Conservation (phyloP, 331 rosid genomes). For the Saraca asoca region DNA sequence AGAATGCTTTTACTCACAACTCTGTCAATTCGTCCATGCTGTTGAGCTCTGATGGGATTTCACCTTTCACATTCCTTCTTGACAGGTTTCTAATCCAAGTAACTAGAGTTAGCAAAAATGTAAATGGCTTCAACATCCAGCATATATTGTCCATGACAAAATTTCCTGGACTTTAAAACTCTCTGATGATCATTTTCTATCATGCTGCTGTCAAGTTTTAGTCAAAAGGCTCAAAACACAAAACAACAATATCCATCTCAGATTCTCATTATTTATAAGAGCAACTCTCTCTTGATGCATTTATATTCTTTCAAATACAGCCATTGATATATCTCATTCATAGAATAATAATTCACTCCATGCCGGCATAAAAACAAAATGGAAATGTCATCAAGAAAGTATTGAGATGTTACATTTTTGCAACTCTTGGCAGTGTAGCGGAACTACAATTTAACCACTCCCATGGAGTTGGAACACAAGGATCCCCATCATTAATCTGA, state of each 20-base stretch:
- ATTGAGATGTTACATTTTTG: constrained; percentile 60
- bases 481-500: constrained; percentile 72
- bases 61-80: constrained; percentile 62
- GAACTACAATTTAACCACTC: constrained; percentile 81
- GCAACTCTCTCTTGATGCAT: constrained; percentile 6
- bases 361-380: constrained; percentile 21
- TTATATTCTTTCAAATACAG: not conserved
- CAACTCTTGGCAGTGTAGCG: constrained; percentile 60
- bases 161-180: constrained; percentile 14
- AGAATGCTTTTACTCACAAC: constrained; percentile 62
- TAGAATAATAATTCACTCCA: constrained; percentile 27
- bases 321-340: constrained; percentile 6
- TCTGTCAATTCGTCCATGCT: constrained; percentile 72
- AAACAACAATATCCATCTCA: constrained; percentile 1
- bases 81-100: constrained; percentile 61
- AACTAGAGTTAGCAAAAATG: constrained; percentile 24
- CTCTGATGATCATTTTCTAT: constrained; percentile 1
- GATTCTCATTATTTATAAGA: not conserved
- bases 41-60: constrained; percentile 69
- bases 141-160: constrained; percentile 25
- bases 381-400: constrained; percentile 21
- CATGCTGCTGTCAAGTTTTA: constrained; percentile 21
- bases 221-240: too few species aligned
- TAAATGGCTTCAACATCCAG: constrained; percentile 16
- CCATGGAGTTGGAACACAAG: constrained; percentile 89